These are phyloP conservation scores for Calonectria hawksworthii DNA, from an alignment of 2,329 filamentous ascomycete genomes.

Conservation along the genomic window DNA sequence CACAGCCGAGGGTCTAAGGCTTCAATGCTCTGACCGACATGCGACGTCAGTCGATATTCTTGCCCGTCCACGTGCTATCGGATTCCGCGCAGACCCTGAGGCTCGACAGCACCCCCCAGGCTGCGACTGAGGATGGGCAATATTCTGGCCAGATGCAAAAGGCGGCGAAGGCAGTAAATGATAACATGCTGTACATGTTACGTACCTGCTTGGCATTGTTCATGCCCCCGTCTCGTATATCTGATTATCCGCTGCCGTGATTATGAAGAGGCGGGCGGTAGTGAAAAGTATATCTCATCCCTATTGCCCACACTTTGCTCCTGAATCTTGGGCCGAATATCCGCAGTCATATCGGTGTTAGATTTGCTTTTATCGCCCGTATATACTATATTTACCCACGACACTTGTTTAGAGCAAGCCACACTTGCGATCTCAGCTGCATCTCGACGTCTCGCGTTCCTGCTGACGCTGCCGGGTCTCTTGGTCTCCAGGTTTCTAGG, in stretches of 20 bases:
- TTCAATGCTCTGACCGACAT: slow-evolving; percentile 37
- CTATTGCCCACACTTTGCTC: not conserved
- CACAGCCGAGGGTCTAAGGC: not conserved
- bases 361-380: not conserved
- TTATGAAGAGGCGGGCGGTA: not conserved
- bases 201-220: slow-evolving; percentile 18
- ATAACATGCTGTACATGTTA: slow-evolving; percentile 6
- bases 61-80: slow-evolving; percentile 24
- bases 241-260: not conserved
- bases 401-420: slow-evolving; percentile 9
- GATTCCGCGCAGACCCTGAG: slow-evolving; percentile 26
- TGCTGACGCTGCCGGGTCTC: not conserved
- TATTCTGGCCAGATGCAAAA: slow-evolving; percentile 17
- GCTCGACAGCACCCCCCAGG: slow-evolving; percentile 18
- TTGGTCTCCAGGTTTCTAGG: not conserved
- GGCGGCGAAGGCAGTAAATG: slow-evolving; percentile 16
- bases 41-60: slow-evolving; percentile 44
- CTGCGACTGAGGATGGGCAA: slow-evolving; percentile 26
- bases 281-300: slow-evolving; percentile 22
- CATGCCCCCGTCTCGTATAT: slow-evolving; percentile 24
- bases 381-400: slow-evolving; percentile 4
- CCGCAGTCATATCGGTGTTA: slow-evolving; percentile 8
- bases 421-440: not conserved
- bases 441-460: not conserved
- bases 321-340: slow-evolving; percentile 1